Evolutionary conservation across 805 yeast species (phyloP), one percentile per base, ranked within the genome.

Genomic region (Debaryomyces hansenii): DNA sequence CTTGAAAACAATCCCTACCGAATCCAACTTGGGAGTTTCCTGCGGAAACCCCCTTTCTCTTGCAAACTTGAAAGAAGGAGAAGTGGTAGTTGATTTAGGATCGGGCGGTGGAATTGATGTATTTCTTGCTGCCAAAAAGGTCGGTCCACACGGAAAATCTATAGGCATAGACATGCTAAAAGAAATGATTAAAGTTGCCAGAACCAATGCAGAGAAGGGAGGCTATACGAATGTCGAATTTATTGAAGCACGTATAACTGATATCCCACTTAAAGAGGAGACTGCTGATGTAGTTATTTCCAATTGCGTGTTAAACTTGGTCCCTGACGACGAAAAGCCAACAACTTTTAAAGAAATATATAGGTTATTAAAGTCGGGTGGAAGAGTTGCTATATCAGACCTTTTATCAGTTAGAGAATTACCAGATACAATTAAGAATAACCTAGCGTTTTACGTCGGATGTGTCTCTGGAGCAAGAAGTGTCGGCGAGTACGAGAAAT

Each of bases 41-140:
- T 34, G 37, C n/a, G 37, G 37, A 3, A 34, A 34, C 4, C 37
- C 37, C 10, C 11, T 34, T 14, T 14, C 15, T 9, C 11, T 34
- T 10, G 37, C 37, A 10, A 34, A 34, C 37, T 34, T 34, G 15
- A 34, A 34, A 34, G 37, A 34, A 34, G 37, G 37, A 34, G 37
- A 34, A 16, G 20, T 16, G 10, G 11, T 34, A 4, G 15, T 34
- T 4, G 37, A 34, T 34, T 34, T 34, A 11, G 37, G 37, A 11
- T 34, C 37, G 15, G 37, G 37, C 4, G 37, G 15, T 34, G 37
- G 37, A 16, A 34, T 34, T 11, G 37, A 34, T 14, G 37, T 34
- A 34, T 34, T 34, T 34, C 37, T 34, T 11, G 37, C 37, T 11
- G 10, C 37, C 37, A 34, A 34, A 34, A 34, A 34, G 37, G 15